Percentiles rank a stretch among this genome's conserved stretches.
Conservation (phyloP, 768 basidiomycete genomes). For the Boletus eberwhitei region DNA sequence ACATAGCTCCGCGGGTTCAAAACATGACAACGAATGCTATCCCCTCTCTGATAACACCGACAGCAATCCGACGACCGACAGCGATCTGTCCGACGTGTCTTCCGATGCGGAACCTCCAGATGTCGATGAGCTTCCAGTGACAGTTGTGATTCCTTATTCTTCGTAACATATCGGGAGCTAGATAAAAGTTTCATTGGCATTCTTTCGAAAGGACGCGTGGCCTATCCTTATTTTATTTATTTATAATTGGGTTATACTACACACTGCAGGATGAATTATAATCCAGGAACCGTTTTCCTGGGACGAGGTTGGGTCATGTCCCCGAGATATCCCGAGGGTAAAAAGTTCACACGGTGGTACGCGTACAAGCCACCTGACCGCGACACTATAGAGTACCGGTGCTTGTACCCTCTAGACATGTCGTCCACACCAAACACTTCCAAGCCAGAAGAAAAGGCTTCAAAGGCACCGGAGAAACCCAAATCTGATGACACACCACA, state of each 20-base stretch:
- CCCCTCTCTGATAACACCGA: constrained; percentile 24
- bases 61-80: constrained; percentile 10
- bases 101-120: constrained; percentile 23
- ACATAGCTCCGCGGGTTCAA: constrained; percentile 16
- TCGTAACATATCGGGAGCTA: constrained; percentile 14
- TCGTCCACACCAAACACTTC: constrained; percentile 47
- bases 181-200: constrained; percentile 9
- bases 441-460: constrained; percentile 35
- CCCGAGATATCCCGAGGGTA: neutral
- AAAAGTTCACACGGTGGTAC: constrained; percentile 24
- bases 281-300: neutral
- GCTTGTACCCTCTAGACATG: constrained; percentile 24
- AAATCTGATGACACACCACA: constrained; percentile 52
- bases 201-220: constrained; percentile 10
- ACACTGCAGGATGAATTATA: neutral
- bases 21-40: constrained; percentile 19
- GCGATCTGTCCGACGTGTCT: constrained; percentile 27
- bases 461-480: constrained; percentile 35
- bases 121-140: constrained; percentile 28
- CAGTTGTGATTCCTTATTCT: constrained; percentile 3
- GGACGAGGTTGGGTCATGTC: no score
- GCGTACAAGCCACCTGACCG: constrained; percentile 3
- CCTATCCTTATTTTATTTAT: constrained; percentile 37
- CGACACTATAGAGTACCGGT: neutral
- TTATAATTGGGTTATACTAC: constrained; percentile 11